Conservation (phyloP, 2,329 filamentous ascomycete genomes). For the Aspergillus novofumigatus region DNA sequence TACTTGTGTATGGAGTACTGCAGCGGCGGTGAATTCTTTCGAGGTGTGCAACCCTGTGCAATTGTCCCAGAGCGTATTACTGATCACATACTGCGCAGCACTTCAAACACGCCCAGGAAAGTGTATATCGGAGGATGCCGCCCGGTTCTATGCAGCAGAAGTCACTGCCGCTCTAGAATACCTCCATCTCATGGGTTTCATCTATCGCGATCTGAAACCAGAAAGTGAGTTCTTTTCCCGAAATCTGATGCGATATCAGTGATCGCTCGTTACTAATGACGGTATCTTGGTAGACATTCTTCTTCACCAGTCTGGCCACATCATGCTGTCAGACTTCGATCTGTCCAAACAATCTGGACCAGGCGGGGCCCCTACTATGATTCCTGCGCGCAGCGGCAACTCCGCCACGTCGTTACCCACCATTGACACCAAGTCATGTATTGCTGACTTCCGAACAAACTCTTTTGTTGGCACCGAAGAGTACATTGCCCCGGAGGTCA, state of each 20-base stretch:
- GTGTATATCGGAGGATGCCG: slow-evolving; percentile 94
- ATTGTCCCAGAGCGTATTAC: neutral
- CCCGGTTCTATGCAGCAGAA: slow-evolving; percentile 94
- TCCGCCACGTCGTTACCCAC: slow-evolving; percentile 83
- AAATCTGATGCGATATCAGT: neutral
- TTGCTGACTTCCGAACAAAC: slow-evolving; percentile 96
- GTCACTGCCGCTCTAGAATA: slow-evolving; percentile 96
- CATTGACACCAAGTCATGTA: slow-evolving; percentile 98
- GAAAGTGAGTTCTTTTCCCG: slow-evolving; percentile 67
- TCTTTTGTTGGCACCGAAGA: slow-evolving; percentile 98
- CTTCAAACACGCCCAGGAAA: slow-evolving; percentile 95
- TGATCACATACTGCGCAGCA: slow-evolving; percentile 45
- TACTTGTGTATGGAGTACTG: slow-evolving; percentile 99
- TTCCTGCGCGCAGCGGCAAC: slow-evolving; percentile 82
- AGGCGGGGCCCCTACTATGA: slow-evolving; percentile 96
- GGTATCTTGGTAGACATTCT: slow-evolving; percentile 70
- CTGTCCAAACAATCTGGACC: slow-evolving; percentile 95
- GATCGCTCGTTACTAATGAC: slow-evolving; percentile 27
- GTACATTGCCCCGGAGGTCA: slow-evolving; percentile 97
- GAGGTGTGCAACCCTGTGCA: slow-evolving; percentile 44
- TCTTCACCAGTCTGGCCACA: slow-evolving; percentile 97
- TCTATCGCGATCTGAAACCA: slow-evolving; percentile 95
- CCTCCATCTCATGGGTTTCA: slow-evolving; percentile 97
- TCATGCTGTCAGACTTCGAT: slow-evolving; percentile 99
- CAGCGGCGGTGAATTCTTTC: slow-evolving; percentile 97